Evolutionary conservation across 2,329 filamentous ascomycete species (phyloP).

Genomic region (Exophiala bonariae): DNA sequence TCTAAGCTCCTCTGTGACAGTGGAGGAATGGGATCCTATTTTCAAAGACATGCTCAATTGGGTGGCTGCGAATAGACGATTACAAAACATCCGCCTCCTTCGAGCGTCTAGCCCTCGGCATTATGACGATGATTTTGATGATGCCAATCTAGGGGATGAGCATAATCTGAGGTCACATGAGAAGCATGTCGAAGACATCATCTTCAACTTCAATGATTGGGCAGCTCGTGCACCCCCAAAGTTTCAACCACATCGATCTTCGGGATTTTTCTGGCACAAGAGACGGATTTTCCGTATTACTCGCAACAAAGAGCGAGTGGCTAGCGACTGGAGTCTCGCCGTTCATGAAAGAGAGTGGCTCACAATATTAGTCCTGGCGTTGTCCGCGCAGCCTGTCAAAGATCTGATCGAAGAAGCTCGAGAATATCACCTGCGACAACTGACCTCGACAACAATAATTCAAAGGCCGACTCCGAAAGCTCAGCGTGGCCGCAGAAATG

Average conservation of each 20-base stretch:
- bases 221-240: slow-evolving; percentile 47
- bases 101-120: slow-evolving; percentile 54
- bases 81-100: slow-evolving; percentile 53
- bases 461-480: slow-evolving; percentile 47
- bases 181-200: slow-evolving; percentile 39
- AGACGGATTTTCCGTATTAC: slow-evolving; percentile 44
- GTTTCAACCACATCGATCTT: slow-evolving; percentile 51
- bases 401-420: slow-evolving; percentile 46
- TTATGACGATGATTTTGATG: slow-evolving; percentile 38
- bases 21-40: slow-evolving; percentile 59
- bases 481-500: slow-evolving; percentile 18
- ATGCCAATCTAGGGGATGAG: slow-evolving; percentile 34
- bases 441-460: slow-evolving; percentile 47
- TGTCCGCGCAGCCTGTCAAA: slow-evolving; percentile 50
- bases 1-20: slow-evolving; percentile 48
- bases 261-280: slow-evolving; percentile 44
- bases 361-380: slow-evolving; percentile 48
- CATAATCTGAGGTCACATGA: slow-evolving; percentile 2
- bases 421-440: slow-evolving; percentile 42
- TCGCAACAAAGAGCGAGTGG: slow-evolving; percentile 35
- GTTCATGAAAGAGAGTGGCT: slow-evolving; percentile 42
- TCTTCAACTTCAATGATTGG: slow-evolving; percentile 54
- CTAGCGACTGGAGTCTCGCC: slow-evolving; percentile 27
- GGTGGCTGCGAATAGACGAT: slow-evolving; percentile 54
- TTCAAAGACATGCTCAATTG: slow-evolving; percentile 61